Base-by-base conservation (phyloP, 495 filamentous ascomycete species). In the Annulohypoxylon maeteangense region DNA sequence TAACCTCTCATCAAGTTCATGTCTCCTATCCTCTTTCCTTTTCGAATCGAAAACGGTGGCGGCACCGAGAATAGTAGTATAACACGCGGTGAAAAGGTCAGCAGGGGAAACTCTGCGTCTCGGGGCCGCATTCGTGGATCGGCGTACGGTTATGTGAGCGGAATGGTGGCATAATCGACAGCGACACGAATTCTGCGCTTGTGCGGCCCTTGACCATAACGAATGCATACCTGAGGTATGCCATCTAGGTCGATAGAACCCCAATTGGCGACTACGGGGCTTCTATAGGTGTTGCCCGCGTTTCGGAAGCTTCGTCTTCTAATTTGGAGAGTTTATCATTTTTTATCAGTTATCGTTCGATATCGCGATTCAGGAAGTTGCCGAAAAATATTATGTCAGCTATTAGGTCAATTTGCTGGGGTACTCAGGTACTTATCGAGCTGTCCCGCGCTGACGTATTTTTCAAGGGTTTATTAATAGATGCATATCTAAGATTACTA, bases 21-120 rank as follows among this genome's bases (percentile, higher is more conserved):
- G 80, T 54, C 85, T 85, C 60, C 89, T 85, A 63, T 83, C 75
- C 50, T 87, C 82, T 77, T 94, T 94, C 4, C 81, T 83, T 55
- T 81, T 82, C 1, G 87, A 87, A 79, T 93, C 92, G 27, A 86
- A 81, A 1, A 91, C 78, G 38, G 90, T 86, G 1, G 91, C 92
- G n/a, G 88, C 87, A 2, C 89, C 90, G 63, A 93, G 88, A 38
- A 93, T 89, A 59, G 89, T 88, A 2, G 89, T 89, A 72, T 92
- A 93, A 66, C 88, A 85, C 11, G 89, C 87, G 3, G 91, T 93
- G 62, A 91, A 89, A 14, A 90, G 81, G 78, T 91, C 88, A 71
- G 84, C 87, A 70, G 83, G 81, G 1, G 83, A 82, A 55, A 88
- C 76, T 70, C 81, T 82, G 29, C 84, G 84, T 74, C 81, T 82